A percentile compares a stretch with the other conserved stretches of the same genome.
phyloP scores from a whole-genome alignment of 441 rosid genomes.

The Biscutella auriculata region DNA sequence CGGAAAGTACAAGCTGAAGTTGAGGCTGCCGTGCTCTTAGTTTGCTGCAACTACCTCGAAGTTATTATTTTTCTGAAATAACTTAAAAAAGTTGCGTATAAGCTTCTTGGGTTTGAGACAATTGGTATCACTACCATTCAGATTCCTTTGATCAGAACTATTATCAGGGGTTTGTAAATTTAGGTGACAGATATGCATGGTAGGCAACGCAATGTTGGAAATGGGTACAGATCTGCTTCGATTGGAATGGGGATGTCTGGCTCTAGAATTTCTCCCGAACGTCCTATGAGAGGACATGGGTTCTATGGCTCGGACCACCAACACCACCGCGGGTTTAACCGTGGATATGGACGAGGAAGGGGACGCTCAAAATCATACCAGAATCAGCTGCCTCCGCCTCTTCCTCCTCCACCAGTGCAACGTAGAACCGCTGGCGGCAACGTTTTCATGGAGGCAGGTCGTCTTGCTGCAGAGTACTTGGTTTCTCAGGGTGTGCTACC shows the following conservation, averaged over 20 bases:
- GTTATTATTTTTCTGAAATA: background rate
- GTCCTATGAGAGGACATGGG: slow-evolving; percentile 67
- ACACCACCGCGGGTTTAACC: slow-evolving; percentile 52
- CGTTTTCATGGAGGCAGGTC: slow-evolving; percentile 81
- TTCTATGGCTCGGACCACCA: slow-evolving; percentile 62
- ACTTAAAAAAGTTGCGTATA: background rate
- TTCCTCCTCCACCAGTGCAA: slow-evolving; percentile 37
- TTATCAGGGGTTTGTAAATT: background rate
- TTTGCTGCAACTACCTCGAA: background rate
- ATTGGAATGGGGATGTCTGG: slow-evolving; percentile 54
- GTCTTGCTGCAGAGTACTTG: slow-evolving; percentile 84
- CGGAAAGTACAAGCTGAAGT: background rate
- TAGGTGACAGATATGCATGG: slow-evolving; percentile 49
- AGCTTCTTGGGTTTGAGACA: background rate
- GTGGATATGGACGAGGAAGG: slow-evolving; percentile 72
- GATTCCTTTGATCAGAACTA: background rate
- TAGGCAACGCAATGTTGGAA: slow-evolving; percentile 78
- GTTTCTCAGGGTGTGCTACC: slow-evolving; percentile 72
- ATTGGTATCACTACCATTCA: background rate
- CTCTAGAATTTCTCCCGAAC: slow-evolving; percentile 61
- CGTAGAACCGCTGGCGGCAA: slow-evolving; percentile 36
- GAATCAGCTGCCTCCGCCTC: slow-evolving; percentile 22
- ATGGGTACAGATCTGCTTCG: slow-evolving; percentile 66
- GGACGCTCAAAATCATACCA: slow-evolving; percentile 54
- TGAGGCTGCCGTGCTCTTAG: background rate